Evolutionary conservation across 495 filamentous ascomycete genomes (phyloP), one percentile per base, ranked within the genome.

Genomic region (Neurospora discreta): DNA sequence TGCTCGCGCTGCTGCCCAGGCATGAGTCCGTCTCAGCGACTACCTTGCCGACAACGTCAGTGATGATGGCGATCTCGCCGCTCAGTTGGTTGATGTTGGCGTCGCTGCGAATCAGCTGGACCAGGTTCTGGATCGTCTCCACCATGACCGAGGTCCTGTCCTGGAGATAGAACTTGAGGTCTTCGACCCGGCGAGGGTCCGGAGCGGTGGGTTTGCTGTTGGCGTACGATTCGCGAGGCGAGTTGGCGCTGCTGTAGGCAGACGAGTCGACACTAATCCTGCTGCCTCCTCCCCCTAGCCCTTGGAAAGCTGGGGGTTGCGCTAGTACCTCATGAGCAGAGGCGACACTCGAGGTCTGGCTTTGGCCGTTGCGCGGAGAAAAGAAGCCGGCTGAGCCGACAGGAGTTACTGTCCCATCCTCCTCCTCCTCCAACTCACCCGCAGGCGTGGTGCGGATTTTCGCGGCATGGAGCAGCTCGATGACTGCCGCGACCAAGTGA

Each of bases 131-230:
- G 74, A 97, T 94, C 30, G 89, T 90, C 75, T 93, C 89, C 36
- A 96, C 90, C 46, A 97, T 87, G 15, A 89, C 83, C 68, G 92
- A 91, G 15, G 92, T 93, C 80, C 94, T 92, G 74, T 93, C 91
- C 75, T 96, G 92, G 52, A 97, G 89, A 78, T 94, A 95, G 73
- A 91, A 88, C 71, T 82, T 92, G 44, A 94, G 84, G 74, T 94
- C 92, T 77, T 92, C 90, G 68, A 92, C 83, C 70, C 90, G 90
- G 72, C 71, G 67, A 33, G 78, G 74, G 69, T 80, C 81, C 26
- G 78, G 76, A n/a, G 77, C 74, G 18, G 75, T 75, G 43, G 82
- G 77, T 7, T 80, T 85, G 72, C 77, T 83, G 52, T 76, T 79
- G 44, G 73, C 76, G 69, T 81, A 82, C 15, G 86, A 87, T 75